Percentiles rank a stretch among this genome's conserved stretches.
Evolutionary conservation across 768 basidiomycete genomes (phyloP).

Genomic region (Lentinula sp.): DNA sequence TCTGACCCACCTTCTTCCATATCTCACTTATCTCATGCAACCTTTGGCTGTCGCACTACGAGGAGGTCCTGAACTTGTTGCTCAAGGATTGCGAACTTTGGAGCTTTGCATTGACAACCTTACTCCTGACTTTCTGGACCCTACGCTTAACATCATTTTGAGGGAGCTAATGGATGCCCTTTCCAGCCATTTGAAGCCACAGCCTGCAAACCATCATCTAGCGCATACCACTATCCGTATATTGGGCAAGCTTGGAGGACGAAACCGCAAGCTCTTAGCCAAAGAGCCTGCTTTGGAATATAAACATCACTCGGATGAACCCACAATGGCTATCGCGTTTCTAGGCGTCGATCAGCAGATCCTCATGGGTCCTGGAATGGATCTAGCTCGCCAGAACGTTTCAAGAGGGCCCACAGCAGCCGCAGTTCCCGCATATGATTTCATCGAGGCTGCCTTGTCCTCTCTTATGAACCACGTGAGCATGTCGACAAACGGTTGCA

Average conservation of each 20-base stretch:
- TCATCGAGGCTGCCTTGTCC: conserved; percentile 66
- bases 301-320: conserved; percentile 61
- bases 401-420: conserved; percentile 42
- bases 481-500: neutral
- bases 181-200: conserved; percentile 83
- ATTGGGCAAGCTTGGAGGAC: conserved; percentile 90
- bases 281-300: conserved; percentile 76
- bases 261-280: conserved; percentile 82
- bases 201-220: conserved; percentile 83
- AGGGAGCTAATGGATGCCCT: conserved; percentile 93
- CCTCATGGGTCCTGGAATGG: conserved; percentile 58
- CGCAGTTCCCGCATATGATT: conserved; percentile 56
- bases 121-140: conserved; percentile 96
- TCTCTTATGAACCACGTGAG: conserved; percentile 71
- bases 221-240: conserved; percentile 95
- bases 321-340: conserved; percentile 70
- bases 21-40: conserved; percentile 93
- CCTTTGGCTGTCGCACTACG: conserved; percentile 88
- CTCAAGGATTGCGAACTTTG: conserved; percentile 92
- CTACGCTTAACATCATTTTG: conserved; percentile 87
- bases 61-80: conserved; percentile 83
- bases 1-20: conserved; percentile 91
- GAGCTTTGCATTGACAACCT: conserved; percentile 99
- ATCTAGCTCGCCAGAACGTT: conserved; percentile 60
- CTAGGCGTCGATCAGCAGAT: conserved; percentile 58